Evolutionary conservation across 495 filamentous ascomycete genomes (phyloP).

Genomic region (Parathielavia hyrcaniae): DNA sequence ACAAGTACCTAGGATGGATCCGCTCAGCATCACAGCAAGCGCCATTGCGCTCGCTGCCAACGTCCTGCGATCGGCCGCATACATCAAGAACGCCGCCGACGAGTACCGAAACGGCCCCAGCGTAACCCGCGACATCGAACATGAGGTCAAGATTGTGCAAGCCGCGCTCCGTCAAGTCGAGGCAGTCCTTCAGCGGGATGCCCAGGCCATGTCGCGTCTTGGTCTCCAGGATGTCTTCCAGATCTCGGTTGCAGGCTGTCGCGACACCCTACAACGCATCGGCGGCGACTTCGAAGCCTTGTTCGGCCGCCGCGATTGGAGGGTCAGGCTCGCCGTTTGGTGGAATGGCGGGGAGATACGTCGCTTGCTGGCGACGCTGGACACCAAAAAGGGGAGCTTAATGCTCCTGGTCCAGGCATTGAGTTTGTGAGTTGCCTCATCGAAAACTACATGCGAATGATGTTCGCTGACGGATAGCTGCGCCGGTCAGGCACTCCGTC

Average conservation of each 20-base stretch:
- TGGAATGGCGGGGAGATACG: neutral
- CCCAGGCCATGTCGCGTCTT: neutral
- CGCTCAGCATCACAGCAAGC: neutral
- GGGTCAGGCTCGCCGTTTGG: neutral
- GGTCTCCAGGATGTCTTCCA: neutral
- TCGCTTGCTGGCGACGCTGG: neutral
- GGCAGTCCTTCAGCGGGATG: neutral
- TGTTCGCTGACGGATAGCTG: neutral
- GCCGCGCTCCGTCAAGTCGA: neutral
- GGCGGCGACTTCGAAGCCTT: neutral
- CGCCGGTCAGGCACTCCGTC: neutral
- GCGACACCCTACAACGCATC: neutral
- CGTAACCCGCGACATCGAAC: neutral
- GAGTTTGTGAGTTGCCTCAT: neutral
- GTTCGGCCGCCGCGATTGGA: neutral
- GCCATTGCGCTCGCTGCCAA: neutral
- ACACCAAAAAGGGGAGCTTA: neutral
- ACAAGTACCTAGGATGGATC: neutral
- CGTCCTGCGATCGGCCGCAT: neutral
- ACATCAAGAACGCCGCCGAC: neutral
- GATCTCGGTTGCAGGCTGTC: neutral
- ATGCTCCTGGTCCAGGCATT: neutral
- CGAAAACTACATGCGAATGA: neutral
- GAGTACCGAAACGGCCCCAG: neutral
- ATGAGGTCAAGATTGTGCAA: neutral